Evolutionary conservation across 1,139 yeast genomes (phyloP), one percentile per base, ranked within the genome.

Genomic region (Pichia sp.): DNA sequence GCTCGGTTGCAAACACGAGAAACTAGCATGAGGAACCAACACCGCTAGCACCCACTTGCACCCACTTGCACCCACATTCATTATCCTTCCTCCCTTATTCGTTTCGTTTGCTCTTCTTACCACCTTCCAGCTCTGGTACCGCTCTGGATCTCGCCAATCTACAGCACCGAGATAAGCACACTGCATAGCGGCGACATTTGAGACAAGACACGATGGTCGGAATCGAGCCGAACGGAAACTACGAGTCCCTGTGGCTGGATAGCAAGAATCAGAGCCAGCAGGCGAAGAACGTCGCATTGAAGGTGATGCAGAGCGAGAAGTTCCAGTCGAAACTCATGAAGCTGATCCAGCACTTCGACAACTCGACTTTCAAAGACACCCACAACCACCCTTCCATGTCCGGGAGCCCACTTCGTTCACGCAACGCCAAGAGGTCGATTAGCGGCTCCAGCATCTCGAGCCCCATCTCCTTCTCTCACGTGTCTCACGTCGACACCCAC

Each of bases 381-480:
- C 43, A 5, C 43, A n/a, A 40, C 8, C 16, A 42, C 11, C 45
- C 13, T 7, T n/a, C n/a, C 2, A 42, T 15, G 31, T 16, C n/a
- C 23, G 30, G 30, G 13, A 42, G 26, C n/a, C 8, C 16, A n/a
- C 16, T 16, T 5, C 8, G 16, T 40, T 40, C 43, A 8, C 10
- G 44, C 8, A n/a, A 4, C 19, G 30, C 7, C 23, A 32, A 45
- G 23, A 45, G 30, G 10, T 16, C 34, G 32, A 45, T 45, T 5
- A 45, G 15, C 19, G 15, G 13, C 5, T 11, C 34, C 10, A 45
- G 15, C 23, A 55, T 57, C 36, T 61, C 65, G 4, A 61, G 67
- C 8, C 72, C 73, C 4, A 67, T 64, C 41, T 67, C 62, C 0
- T 68, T 69, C 54, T 59, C 61, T 41, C 72, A 70, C 51, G 61